phyloP scores from a whole-genome alignment of 2,329 filamentous ascomycete species.

The Pyrenophora graminea region DNA sequence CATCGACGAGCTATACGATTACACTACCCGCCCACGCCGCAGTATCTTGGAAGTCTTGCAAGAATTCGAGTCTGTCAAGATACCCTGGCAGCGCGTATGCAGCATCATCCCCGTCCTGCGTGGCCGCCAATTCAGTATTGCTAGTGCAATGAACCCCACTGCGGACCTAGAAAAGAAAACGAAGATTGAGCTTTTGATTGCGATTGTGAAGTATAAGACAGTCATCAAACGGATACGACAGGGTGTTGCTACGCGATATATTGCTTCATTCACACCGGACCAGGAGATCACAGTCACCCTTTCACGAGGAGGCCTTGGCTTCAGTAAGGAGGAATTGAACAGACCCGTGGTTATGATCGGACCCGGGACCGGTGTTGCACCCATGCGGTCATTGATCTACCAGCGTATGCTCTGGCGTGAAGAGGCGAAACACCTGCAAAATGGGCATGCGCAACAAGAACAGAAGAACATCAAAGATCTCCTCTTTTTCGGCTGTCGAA shows the following conservation, averaged over 20 bases:
- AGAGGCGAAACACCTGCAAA: constrained; percentile 9
- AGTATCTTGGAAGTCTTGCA: constrained; percentile 91
- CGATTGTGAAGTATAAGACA: constrained; percentile 89
- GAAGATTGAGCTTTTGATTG: constrained; percentile 73
- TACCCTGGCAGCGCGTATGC: constrained; percentile 74
- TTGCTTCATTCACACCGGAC: constrained; percentile 65
- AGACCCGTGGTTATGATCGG: constrained; percentile 76
- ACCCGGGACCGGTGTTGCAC: constrained; percentile 85
- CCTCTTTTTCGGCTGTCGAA: constrained; percentile 86
- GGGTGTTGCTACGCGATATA: constrained; percentile 88
- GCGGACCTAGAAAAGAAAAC: constrained; percentile 38
- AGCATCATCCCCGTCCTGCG: constrained; percentile 79
- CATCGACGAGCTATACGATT: constrained; percentile 93
- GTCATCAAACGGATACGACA: constrained; percentile 81
- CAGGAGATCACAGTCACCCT: constrained; percentile 64
- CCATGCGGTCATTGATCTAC: constrained; percentile 78
- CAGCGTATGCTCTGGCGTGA: constrained; percentile 60
- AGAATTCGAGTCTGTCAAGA: constrained; percentile 82
- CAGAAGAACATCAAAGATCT: constrained; percentile 42
- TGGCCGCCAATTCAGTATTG: constrained; percentile 93
- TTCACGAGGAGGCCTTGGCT: constrained; percentile 56
- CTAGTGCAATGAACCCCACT: constrained; percentile 63
- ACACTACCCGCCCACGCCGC: constrained; percentile 85
- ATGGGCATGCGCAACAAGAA: constrained; percentile 1
- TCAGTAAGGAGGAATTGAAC: constrained; percentile 47